These are phyloP conservation scores for Mikania micrantha DNA, from an alignment of 129 eudicot genomes.

Conservation along the genomic window DNA sequence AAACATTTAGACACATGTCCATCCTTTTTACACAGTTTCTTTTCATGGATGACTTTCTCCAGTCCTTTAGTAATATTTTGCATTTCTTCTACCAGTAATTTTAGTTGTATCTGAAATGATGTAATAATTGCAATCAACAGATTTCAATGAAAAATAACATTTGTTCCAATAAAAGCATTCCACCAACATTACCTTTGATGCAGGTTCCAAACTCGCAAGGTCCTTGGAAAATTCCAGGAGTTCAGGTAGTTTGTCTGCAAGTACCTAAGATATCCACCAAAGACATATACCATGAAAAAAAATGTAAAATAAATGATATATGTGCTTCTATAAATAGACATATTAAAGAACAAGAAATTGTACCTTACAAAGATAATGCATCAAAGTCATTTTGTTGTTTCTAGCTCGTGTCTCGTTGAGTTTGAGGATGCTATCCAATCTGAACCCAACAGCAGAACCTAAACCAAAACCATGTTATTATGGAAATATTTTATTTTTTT, in stretches of 20 bases:
- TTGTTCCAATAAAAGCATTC: neutral
- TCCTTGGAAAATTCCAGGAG: conserved; percentile 84
- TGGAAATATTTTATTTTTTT: neutral
- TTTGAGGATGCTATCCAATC: conserved; percentile 91
- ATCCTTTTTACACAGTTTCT: conserved; percentile 72
- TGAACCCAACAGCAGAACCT: conserved; percentile 98
- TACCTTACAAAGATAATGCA: conserved; percentile 99
- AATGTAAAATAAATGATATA: neutral
- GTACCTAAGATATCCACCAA: conserved; percentile 43
- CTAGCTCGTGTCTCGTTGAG: conserved; percentile 91
- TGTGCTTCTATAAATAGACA: neutral
- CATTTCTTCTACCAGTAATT: conserved; percentile 80
- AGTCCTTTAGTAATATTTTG: conserved; percentile 78
- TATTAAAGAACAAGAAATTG: neutral
- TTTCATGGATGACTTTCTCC: conserved; percentile 74
- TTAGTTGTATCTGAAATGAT: conserved; percentile 62
- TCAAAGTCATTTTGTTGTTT: conserved; percentile 85
- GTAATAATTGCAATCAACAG: conserved; percentile 1
- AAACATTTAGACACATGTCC: conserved; percentile 67
- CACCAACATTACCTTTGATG: conserved; percentile 60
- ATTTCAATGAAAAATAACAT: neutral
- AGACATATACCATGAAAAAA: neutral
- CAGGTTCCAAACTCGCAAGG: conserved; percentile 78
- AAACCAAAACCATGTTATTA: conserved; percentile 12
- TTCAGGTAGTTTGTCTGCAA: conserved; percentile 87